Percentiles rank a stretch among this genome's conserved stretches.
phyloP scores from a whole-genome alignment of 2,329 filamentous ascomycete genomes.

The Penicillium occitanis region DNA sequence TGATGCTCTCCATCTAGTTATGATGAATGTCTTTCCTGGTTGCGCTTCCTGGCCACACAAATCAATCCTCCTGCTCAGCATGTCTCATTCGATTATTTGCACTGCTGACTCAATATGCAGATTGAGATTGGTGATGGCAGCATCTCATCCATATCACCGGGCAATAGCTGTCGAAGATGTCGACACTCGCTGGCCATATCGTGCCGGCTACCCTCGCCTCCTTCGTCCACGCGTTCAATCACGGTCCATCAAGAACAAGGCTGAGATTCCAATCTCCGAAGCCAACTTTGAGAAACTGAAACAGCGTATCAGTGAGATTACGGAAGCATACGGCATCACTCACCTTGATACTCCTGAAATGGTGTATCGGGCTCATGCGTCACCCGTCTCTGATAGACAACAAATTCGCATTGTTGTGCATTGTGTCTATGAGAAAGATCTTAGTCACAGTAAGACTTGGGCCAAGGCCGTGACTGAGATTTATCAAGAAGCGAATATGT shows the following conservation, averaged over 20 bases:
- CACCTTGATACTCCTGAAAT: background rate
- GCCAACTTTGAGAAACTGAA: background rate
- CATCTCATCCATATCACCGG: too few relatives aligned
- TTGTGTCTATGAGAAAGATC: background rate
- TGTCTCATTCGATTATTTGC: background rate
- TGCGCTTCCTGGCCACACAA: too few relatives aligned
- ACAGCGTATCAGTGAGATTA: background rate
- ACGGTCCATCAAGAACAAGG: background rate
- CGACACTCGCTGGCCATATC: background rate
- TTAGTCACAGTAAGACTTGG: background rate
- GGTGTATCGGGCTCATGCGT: background rate
- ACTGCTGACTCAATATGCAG: background rate
- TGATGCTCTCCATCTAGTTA: background rate
- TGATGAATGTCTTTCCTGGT: background rate
- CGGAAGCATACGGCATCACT: background rate
- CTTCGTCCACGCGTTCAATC: background rate
- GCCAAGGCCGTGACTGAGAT: background rate
- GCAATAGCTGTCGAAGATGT: background rate
- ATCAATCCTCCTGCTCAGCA: background rate
- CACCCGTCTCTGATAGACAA: background rate
- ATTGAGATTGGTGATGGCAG: background rate
- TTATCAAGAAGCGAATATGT: background rate
- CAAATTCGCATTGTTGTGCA: background rate
- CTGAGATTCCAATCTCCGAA: background rate
- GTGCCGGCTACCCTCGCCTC: background rate